A percentile compares a stretch with the other conserved stretches of the same genome.
These are phyloP conservation scores for Teratosphaeria destructans DNA, from an alignment of 2,329 filamentous ascomycete genomes.

Conservation along the genomic window DNA sequence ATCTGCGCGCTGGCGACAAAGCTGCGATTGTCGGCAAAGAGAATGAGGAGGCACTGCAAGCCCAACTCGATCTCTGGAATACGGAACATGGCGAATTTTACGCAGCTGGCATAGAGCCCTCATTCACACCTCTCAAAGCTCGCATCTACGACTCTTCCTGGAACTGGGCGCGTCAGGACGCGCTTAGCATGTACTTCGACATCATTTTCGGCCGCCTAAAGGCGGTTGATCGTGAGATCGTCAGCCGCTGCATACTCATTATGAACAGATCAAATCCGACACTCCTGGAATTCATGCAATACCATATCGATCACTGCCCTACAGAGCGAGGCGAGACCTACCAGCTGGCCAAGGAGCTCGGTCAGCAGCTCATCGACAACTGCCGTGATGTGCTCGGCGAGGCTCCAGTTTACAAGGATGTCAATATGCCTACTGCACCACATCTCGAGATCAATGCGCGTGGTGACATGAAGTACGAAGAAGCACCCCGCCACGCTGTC, in stretches of 20 bases:
- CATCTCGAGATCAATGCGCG: slow-evolving; percentile 85
- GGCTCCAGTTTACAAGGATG: slow-evolving; percentile 90
- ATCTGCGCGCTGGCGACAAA: slow-evolving; percentile 93
- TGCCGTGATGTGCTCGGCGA: slow-evolving; percentile 82
- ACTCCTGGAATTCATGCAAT: slow-evolving; percentile 97
- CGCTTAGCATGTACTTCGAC: slow-evolving; percentile 96
- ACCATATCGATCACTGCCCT: slow-evolving; percentile 98
- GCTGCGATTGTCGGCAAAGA: slow-evolving; percentile 76
- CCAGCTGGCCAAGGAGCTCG: slow-evolving; percentile 90
- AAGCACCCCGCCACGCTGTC: slow-evolving; percentile 75
- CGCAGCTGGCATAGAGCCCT: slow-evolving; percentile 83
- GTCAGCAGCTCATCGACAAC: slow-evolving; percentile 89
- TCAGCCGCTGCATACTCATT: slow-evolving; percentile 95
- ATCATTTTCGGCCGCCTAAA: slow-evolving; percentile 94
- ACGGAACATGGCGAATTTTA: slow-evolving; percentile 96
- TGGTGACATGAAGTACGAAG: slow-evolving; percentile 86
- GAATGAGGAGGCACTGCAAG: slow-evolving; percentile 77
- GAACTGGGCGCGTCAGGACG: slow-evolving; percentile 98
- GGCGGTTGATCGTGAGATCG: slow-evolving; percentile 91
- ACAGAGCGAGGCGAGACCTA: slow-evolving; percentile 96
- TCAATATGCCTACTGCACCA: slow-evolving; percentile 81
- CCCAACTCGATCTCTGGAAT: slow-evolving; percentile 89
- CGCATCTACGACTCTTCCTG: slow-evolving; percentile 95
- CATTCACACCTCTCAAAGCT: slow-evolving; percentile 87
- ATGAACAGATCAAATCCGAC: slow-evolving; percentile 98